Evolutionary conservation across 169 alveolate genomes (phyloP), one percentile per base, ranked within the genome.

Genomic region (Babesia gibsoni): DNA sequence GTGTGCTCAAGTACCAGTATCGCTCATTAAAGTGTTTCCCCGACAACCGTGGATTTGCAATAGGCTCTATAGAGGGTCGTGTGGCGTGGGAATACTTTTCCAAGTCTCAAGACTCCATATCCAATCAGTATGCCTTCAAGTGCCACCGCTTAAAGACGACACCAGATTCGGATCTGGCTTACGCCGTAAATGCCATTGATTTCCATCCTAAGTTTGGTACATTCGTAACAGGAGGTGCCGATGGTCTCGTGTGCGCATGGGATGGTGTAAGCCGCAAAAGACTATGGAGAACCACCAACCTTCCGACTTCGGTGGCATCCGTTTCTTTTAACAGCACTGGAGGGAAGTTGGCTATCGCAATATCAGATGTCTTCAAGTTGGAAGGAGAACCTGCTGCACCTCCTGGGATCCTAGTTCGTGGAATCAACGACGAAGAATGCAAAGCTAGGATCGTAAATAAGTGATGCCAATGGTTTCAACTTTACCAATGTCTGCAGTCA

Each of bases 11-110:
- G 74, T 90, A 80, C 63, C 96, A 93, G 74, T 89, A 93, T 32
- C 90, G 96, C 36, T 81, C 87, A 23, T 81, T 94, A 23, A 82
- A 83, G 30, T 91, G 92, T 48, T 93, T 95, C 61, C 95, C 97
- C 32, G 96, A 95, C 66, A 93, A 86, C 59, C 73, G 89, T 25
- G 98, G 98, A 36, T 95, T 89, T 69, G 94, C 95, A 0, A 88
- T 91, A 50, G 94, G 97, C 4, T 92, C 97, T 10, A 92, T 94
- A n/a, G 98, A 92, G 81, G 98, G 98, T 6, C 90, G 98, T 61
- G 94, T 93, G 14, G 96, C 97, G 20, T 87, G 95, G 73, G 94
- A 94, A 79, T 92, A 94, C 69, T 90, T 94, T 37, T 94, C 93
- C 61, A 86, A 89, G 67, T 83, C 84, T 56, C 81, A 83, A 45